These are phyloP conservation scores for Euphorbia peplus DNA, from an alignment of 345 rosid genomes.

Conservation along the genomic window DNA sequence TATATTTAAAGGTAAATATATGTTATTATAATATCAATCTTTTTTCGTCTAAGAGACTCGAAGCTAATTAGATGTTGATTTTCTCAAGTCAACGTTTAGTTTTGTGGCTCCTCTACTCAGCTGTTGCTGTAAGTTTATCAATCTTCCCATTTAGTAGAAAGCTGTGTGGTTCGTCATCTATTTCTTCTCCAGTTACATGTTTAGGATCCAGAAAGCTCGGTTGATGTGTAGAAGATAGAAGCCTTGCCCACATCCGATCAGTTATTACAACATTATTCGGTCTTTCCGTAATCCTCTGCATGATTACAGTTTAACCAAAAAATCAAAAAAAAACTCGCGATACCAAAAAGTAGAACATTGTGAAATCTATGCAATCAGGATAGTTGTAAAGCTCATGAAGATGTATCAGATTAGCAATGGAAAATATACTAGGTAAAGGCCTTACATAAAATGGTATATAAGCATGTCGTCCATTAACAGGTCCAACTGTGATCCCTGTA, in stretches of 20 bases:
- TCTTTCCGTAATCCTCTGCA: constrained; percentile 62
- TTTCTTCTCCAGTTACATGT: not conserved
- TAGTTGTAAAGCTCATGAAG: not conserved
- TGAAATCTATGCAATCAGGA: not conserved
- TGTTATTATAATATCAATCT: too few relatives aligned
- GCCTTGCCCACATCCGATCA: constrained; percentile 88
- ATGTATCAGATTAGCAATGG: not conserved
- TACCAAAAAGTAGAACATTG: not conserved
- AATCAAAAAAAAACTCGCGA: not conserved
- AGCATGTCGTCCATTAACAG: constrained; percentile 23
- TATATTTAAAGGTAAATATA: too few relatives aligned
- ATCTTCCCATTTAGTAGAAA: not conserved
- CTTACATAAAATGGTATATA: constrained; percentile 20
- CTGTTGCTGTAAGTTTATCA: not conserved
- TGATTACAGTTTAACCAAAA: not conserved
- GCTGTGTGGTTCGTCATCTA: not conserved
- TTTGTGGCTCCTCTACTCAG: not conserved
- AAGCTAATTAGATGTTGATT: not conserved
- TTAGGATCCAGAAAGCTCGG: constrained; percentile 57
- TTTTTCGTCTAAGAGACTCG: too few relatives aligned
- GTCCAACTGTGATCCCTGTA: constrained; percentile 26
- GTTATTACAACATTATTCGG: constrained; percentile 73
- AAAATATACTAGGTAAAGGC: too few relatives aligned
- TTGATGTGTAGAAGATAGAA: constrained; percentile 71
- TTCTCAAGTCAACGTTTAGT: not conserved